Percentiles rank a stretch among this genome's conserved stretches.
Conservation (phyloP, 2,329 filamentous ascomycete species). For the Nannizzia gypsea region DNA sequence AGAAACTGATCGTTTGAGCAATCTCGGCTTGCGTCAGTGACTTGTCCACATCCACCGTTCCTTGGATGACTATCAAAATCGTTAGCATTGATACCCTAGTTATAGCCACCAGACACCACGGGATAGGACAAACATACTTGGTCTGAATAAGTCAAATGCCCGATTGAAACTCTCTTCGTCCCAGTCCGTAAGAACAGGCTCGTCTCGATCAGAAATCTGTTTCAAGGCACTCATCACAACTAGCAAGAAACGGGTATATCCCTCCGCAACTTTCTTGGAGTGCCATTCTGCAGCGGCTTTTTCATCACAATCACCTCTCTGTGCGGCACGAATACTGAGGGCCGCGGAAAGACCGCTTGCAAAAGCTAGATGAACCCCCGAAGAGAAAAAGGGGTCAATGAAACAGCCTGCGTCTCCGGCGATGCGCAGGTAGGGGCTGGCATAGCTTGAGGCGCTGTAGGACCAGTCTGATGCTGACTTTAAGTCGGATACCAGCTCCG, state of each 20-base stretch:
- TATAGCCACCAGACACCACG: no score
- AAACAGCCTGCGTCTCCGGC: conserved; percentile 40
- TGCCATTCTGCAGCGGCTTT: conserved; percentile 31
- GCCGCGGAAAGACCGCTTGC: conserved; percentile 36
- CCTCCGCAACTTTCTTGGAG: conserved; percentile 33
- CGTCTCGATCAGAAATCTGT: background rate
- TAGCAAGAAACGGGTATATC: conserved; percentile 39
- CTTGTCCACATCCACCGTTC: background rate
- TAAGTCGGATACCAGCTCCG: conserved; percentile 26
- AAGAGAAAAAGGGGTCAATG: conserved; percentile 41
- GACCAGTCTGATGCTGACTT: conserved; percentile 39
- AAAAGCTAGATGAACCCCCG: conserved; percentile 38
- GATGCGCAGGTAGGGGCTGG: conserved; percentile 30
- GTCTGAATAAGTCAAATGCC: background rate
- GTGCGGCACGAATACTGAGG: conserved; percentile 32
- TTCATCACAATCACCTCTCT: conserved; percentile 32
- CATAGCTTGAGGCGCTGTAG: conserved; percentile 36
- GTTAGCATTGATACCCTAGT: background rate
- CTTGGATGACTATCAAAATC: background rate
- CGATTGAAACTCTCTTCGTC: background rate
- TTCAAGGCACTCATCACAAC: conserved; percentile 14
- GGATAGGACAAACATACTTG: background rate
- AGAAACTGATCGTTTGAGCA: background rate
- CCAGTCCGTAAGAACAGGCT: background rate
- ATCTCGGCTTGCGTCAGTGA: background rate